A percentile compares a stretch with the other conserved stretches of the same genome.
These are phyloP conservation scores for Colletotrichum sp. DNA, from an alignment of 2,329 filamentous ascomycete species.

Conservation along the genomic window DNA sequence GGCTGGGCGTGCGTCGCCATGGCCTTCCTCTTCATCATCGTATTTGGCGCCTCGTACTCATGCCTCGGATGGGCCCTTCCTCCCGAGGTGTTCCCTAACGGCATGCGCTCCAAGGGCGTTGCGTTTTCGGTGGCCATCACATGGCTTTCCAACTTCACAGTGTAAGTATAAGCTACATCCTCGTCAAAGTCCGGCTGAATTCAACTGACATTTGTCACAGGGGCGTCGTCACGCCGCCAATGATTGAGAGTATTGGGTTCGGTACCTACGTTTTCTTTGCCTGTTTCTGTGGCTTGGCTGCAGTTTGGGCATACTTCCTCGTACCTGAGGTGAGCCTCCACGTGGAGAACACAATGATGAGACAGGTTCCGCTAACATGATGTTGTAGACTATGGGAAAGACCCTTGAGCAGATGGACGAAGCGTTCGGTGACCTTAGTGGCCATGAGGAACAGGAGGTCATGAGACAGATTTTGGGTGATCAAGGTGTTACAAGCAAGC, in stretches of 20 bases:
- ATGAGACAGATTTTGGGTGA: neutral
- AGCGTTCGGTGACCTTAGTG: slow-evolving; percentile 23
- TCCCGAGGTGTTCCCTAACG: neutral
- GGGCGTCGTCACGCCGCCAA: slow-evolving; percentile 53
- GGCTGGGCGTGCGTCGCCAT: slow-evolving; percentile 11
- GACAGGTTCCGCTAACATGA: neutral
- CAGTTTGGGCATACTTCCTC: slow-evolving; percentile 56
- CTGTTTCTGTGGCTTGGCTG: slow-evolving; percentile 52
- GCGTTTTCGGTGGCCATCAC: slow-evolving; percentile 44
- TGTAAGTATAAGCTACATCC: rapidly evolving
- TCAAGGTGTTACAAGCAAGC: neutral
- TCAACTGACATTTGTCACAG: neutral
- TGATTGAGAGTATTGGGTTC: slow-evolving; percentile 54
- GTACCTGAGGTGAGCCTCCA: slow-evolving; percentile 46
- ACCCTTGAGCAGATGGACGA: slow-evolving; percentile 63
- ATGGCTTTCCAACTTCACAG: slow-evolving; percentile 56
- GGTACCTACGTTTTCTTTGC: slow-evolving; percentile 66
- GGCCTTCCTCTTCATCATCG: slow-evolving; percentile 32
- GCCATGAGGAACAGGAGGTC: slow-evolving; percentile 4
- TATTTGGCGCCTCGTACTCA: slow-evolving; percentile 31
- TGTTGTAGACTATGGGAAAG: slow-evolving; percentile 55
- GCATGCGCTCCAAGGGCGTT: slow-evolving; percentile 17
- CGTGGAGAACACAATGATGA: rapidly evolving
- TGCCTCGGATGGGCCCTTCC: neutral
- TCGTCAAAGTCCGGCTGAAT: rapidly evolving